Conservation (phyloP, 2,329 filamentous ascomycete genomes). For the Aureobasidium sp. region DNA sequence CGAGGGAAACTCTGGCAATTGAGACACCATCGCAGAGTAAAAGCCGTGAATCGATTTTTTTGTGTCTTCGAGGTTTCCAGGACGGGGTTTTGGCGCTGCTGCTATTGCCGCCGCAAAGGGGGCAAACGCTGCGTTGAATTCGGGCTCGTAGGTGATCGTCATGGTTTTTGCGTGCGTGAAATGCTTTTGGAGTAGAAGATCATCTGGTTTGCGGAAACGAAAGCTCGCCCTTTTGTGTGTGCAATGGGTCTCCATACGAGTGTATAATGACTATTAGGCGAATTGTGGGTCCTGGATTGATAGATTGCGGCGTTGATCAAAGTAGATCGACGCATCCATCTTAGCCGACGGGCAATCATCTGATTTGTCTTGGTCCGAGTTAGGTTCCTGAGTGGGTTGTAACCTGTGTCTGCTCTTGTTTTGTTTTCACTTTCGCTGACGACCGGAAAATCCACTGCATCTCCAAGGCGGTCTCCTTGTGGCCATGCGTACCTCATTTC, state of each 20-base stretch:
- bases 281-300: neutral
- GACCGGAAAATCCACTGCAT: no score
- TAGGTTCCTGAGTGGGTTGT: neutral
- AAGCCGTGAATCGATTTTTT: slow-evolving; percentile 6
- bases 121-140: slow-evolving; percentile 11
- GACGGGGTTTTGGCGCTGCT: slow-evolving; percentile 2
- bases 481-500: no score
- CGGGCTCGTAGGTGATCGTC: slow-evolving; percentile 15
- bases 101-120: slow-evolving; percentile 8
- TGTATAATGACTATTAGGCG: neutral
- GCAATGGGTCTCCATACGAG: neutral
- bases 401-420: no score
- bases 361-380: neutral
- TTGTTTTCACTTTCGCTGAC: no score
- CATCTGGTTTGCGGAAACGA: neutral
- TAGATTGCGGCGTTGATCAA: neutral
- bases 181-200: neutral
- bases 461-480: no score
- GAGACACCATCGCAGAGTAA: slow-evolving; percentile 7
- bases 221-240: neutral
- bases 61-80: slow-evolving; percentile 15
- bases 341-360: neutral
- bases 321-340: neutral
- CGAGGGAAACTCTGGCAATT: slow-evolving; percentile 8
- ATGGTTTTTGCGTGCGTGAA: slow-evolving; percentile 7